Percentiles rank a stretch among this genome's conserved stretches.
Evolutionary conservation across 2,329 filamentous ascomycete species (phyloP).

Genomic region (Penicillium sp.): DNA sequence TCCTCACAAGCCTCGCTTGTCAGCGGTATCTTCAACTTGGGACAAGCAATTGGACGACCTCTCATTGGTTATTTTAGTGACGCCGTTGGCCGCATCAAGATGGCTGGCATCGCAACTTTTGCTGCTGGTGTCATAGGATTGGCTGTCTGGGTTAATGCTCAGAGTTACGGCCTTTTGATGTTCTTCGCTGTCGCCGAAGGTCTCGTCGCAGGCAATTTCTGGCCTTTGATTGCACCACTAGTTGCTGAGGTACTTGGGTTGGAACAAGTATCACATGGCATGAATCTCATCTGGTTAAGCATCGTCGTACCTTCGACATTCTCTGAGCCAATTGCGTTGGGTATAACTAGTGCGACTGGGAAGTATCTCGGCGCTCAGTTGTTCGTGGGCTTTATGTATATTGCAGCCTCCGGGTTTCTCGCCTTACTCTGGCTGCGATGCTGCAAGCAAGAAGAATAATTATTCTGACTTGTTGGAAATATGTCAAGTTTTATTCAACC

Average conservation of each 20-base stretch:
- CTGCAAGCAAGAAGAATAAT: neutral
- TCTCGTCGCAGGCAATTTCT: constrained; percentile 51
- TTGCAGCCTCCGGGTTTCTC: neutral
- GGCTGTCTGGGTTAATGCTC: constrained; percentile 5
- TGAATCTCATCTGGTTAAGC: constrained; percentile 57
- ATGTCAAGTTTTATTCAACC: too few relatives aligned
- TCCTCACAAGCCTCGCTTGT: constrained; percentile 42
- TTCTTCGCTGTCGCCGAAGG: constrained; percentile 49
- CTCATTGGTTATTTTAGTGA: constrained; percentile 50
- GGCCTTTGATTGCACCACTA: constrained; percentile 55
- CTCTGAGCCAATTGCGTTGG: constrained; percentile 54
- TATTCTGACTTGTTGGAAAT: neutral
- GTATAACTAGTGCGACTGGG: constrained; percentile 45
- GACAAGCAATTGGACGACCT: constrained; percentile 51
- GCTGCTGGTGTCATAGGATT: constrained; percentile 17
- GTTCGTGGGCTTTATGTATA: neutral
- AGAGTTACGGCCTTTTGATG: constrained; percentile 43
- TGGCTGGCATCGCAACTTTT: constrained; percentile 19
- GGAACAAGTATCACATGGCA: constrained; percentile 50
- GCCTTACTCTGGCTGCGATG: neutral
- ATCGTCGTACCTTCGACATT: constrained; percentile 48
- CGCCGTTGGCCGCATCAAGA: constrained; percentile 30
- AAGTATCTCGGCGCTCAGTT: neutral
- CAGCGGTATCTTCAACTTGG: constrained; percentile 50
- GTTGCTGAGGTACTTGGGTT: constrained; percentile 59